Base-by-base conservation (phyloP, 1,284 basidiomycete genomes). In the Amylostereum areolatum region DNA sequence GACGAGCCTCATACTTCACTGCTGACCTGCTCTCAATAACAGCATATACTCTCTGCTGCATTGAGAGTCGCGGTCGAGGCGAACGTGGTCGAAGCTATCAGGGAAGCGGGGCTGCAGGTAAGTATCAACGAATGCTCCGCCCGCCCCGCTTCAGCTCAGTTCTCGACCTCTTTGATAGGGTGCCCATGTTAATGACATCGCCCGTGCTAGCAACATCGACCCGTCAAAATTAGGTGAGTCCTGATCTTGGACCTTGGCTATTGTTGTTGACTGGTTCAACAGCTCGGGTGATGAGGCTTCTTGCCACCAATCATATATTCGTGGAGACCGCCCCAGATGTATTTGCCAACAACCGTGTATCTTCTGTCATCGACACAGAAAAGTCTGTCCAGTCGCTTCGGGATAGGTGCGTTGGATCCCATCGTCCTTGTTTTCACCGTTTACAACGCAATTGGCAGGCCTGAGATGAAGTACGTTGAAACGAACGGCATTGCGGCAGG, bases 261-360 rank as follows among this genome's bases (percentile, higher is more conserved):
- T n/a, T n/a, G n/a, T n/a, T n/a, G n/a, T n/a, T n/a, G n/a, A n/a
- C n/a, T 12, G 6, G 7, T 27, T 28, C 10, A 27, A 10, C 2
- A 73, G 72, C 59, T 24, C 69, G 71, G 3, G 56, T 68, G 48
- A 55, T 75, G 3, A 65, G 74, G 29, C 57, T 65, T 27, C 41
- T 43, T 6, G 18, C 41, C 25, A 43, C 41, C 5, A 24, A 28
- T 29, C 41, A 43, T 28, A 27, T 43, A 4, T 43, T 43, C 25
- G 30, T 7, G 41, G 41, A 43, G 41, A 28, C 30, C 5, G 28
- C n/a, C 7, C 41, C 41, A n/a, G 41, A 43, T 43, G 28, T 29
- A 5, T 43, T 43, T 27, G 6, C 41, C 5, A 43, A 43, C 27
- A 43, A 43, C 41, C 41, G 41, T 28, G 25, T 43, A 10, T 43